Evolutionary conservation across 495 filamentous ascomycete species (phyloP).

Genomic region (Penicillium riverlandense): DNA sequence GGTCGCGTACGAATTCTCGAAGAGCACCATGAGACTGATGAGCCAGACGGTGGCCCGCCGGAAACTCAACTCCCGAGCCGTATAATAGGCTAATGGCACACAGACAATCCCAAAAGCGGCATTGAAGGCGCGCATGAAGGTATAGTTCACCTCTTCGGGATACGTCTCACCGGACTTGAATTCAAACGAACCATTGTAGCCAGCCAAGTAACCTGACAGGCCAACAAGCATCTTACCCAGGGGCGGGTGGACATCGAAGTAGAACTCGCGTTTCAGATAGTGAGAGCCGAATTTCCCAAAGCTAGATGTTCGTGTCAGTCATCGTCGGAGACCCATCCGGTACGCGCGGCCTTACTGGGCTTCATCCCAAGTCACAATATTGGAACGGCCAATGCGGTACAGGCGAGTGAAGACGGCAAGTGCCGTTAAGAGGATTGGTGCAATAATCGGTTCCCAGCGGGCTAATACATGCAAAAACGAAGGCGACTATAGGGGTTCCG

Average conservation of each 20-base stretch:
- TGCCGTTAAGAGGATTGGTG: conserved; percentile 79
- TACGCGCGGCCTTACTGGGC: conserved; percentile 62
- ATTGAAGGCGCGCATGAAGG: conserved; percentile 98
- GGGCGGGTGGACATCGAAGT: conserved; percentile 98
- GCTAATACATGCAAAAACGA: conserved; percentile 57
- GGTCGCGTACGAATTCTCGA: conserved; percentile 97
- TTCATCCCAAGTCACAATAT: conserved; percentile 98
- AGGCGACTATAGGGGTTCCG: conserved; percentile 14
- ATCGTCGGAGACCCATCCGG: background rate
- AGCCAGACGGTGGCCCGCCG: conserved; percentile 85
- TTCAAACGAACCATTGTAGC: conserved; percentile 98
- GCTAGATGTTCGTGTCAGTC: conserved; percentile 42
- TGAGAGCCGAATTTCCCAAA: conserved; percentile 99
- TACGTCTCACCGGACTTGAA: conserved; percentile 98
- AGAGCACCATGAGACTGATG: conserved; percentile 92
- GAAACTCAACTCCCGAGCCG: conserved; percentile 82
- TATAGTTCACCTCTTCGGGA: conserved; percentile 89
- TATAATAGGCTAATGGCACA: conserved; percentile 91
- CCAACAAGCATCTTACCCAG: conserved; percentile 98
- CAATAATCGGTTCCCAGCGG: conserved; percentile 79
- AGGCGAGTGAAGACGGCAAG: conserved; percentile 90
- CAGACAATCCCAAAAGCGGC: conserved; percentile 88
- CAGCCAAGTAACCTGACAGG: conserved; percentile 87
- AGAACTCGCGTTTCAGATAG: conserved; percentile 97
- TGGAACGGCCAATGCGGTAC: conserved; percentile 90